Conservation (phyloP, 768 basidiomycete genomes). For the Russula compacta region DNA sequence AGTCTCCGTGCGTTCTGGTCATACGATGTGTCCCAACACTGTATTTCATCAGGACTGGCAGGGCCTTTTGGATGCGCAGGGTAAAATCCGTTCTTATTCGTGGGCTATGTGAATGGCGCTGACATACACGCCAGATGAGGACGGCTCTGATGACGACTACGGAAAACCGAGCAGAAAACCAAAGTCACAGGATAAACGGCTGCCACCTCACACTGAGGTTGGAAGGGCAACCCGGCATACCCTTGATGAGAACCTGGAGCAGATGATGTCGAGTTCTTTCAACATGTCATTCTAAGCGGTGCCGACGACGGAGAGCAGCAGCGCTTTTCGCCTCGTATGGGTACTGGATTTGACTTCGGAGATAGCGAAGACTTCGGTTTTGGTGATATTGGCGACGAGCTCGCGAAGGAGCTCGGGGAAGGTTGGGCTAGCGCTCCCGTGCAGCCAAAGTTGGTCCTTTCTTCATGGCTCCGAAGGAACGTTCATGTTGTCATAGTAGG, state of each 20-base stretch:
- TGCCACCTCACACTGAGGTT: constrained; percentile 33
- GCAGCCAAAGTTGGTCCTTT: constrained; percentile 19
- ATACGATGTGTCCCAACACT: neutral
- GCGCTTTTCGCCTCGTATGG: constrained; percentile 49
- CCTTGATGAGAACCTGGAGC: constrained; percentile 62
- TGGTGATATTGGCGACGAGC: constrained; percentile 58
- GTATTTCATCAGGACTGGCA: constrained; percentile 12
- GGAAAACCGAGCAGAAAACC: constrained; percentile 27
- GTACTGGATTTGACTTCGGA: constrained; percentile 33
- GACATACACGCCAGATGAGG: constrained; percentile 19
- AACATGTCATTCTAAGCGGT: constrained; percentile 44
- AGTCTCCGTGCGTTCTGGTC: neutral
- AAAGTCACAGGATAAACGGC: constrained; percentile 25
- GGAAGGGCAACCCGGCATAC: constrained; percentile 49
- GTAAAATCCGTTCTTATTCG: neutral
- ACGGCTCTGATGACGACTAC: constrained; percentile 43
- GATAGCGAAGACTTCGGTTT: constrained; percentile 48
- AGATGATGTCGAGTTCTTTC: constrained; percentile 57
- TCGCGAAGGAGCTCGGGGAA: constrained; percentile 66
- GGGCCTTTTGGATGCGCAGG: constrained; percentile 12
- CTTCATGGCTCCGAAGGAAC: neutral
- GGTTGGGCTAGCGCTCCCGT: constrained; percentile 42
- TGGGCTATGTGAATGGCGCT: neutral
- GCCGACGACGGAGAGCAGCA: constrained; percentile 27
- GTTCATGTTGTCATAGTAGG: neutral